phyloP scores from a whole-genome alignment of 306 rosid species.

The peach (Prunus persica) region Prunus_persica_NCBIv2 NC_034016.1:20365001-20365500 shows the following conservation, averaged over 20 bases:
- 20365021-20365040: not conserved
- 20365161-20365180: slow-evolving; percentile 92
- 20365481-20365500: not conserved
- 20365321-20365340: not conserved
- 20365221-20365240: slow-evolving; percentile 51
- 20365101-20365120: not conserved
- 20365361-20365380: not conserved
- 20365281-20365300: not conserved
- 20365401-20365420: not conserved
- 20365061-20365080: not conserved
- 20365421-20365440: not conserved
- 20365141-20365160: slow-evolving; percentile 1
- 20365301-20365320: not conserved
- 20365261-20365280: not conserved
- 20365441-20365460: not conserved
- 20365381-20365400: not conserved
- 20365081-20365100: not conserved
- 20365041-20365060: not conserved
- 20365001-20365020: not conserved
- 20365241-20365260: not conserved
- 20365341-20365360: not conserved
- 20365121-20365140: not conserved
- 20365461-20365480: too few species aligned
- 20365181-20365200: slow-evolving; percentile 95
- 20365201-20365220: slow-evolving; percentile 95